Base-by-base conservation (phyloP, 2,329 filamentous ascomycete species). In the Fusarium sp. region DNA sequence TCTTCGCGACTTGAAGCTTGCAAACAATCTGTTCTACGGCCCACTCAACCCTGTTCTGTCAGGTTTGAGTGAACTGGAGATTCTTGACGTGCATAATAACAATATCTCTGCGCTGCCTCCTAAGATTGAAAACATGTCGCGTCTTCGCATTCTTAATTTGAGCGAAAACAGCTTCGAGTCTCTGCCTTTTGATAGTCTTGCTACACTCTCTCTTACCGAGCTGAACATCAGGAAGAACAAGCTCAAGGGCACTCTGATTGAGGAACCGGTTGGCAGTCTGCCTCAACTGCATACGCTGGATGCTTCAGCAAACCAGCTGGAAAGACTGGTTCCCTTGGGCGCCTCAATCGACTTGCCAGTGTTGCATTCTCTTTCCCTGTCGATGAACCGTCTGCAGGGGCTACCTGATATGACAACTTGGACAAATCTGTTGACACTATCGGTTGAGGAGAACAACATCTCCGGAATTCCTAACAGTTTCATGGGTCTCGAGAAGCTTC, bases 361-460 rank as follows among this genome's bases (percentile, higher is more conserved):
- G 11, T 80, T 98, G 24, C 91, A 92, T 68, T 89, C 90, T 48
- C 80, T 98, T 13, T 89, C 90, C 33, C 82, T 97, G n/a, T 92
- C 92, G 2, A 89, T 91, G 78, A 99, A 99, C 77, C 88, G 93
- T 13, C 82, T 99, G 9, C 88, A 89, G 63, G 79, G 80, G 1
- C 81, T 99, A 15, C 94, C 95, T 1, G 86, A 92, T 69, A 83
- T 98, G 71, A 85, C 86, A n/a, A 84, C 85, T 3, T 98, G 94
- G 92, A 84, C 83, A 6, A 90, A 85, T 50, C 86, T 98, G 8
- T 79, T 91, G 35, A 94, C 91, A 2, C 81, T 99, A 13, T 85
- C 89, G 3, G 91, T 91, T 0, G 92, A 95, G 49, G 93, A 97
- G 71, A 99, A 99, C 76, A 91, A 86, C 71, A 88, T 99, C 24